These are phyloP conservation scores for Sporothrix brasiliensis DNA, from an alignment of 2,329 filamentous ascomycete species.

Conservation along the genomic window DNA sequence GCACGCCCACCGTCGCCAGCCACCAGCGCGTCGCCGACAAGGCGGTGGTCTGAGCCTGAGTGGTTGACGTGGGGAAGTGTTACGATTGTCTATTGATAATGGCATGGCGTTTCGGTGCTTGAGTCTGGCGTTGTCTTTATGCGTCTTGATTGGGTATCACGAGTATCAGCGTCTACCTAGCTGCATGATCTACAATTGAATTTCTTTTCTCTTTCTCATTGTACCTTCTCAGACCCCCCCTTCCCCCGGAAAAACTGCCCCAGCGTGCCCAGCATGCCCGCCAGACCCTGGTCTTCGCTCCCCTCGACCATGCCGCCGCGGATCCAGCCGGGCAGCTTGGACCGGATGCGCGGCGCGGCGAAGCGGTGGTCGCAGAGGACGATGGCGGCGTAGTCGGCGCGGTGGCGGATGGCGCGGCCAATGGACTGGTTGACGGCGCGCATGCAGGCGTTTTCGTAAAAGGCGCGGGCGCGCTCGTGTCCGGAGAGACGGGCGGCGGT, in stretches of 20 bases:
- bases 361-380: slow-evolving; percentile 82
- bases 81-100: neutral
- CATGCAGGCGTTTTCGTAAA: slow-evolving; percentile 96
- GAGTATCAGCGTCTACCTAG: neutral
- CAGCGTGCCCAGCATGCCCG: slow-evolving; percentile 61
- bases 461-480: slow-evolving; percentile 69
- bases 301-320: slow-evolving; percentile 63
- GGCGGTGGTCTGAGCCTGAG: too few relatives aligned
- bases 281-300: slow-evolving; percentile 56
- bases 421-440: slow-evolving; percentile 96
- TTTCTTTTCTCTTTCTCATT: neutral
- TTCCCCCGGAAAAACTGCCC: slow-evolving; percentile 62
- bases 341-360: slow-evolving; percentile 68
- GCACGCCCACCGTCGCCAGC: neutral
- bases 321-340: slow-evolving; percentile 90
- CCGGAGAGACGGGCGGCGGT: neutral
- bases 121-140: neutral
- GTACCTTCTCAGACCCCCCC: slow-evolving; percentile 39
- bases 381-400: slow-evolving; percentile 86
- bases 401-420: slow-evolving; percentile 86
- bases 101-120: neutral
- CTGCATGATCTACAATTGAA: neutral
- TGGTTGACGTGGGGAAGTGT: neutral
- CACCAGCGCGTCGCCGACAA: too few relatives aligned
- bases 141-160: slow-evolving; percentile 5